phyloP scores from a whole-genome alignment of 805 yeast species.

The Metschnikowia orientalis region DNA sequence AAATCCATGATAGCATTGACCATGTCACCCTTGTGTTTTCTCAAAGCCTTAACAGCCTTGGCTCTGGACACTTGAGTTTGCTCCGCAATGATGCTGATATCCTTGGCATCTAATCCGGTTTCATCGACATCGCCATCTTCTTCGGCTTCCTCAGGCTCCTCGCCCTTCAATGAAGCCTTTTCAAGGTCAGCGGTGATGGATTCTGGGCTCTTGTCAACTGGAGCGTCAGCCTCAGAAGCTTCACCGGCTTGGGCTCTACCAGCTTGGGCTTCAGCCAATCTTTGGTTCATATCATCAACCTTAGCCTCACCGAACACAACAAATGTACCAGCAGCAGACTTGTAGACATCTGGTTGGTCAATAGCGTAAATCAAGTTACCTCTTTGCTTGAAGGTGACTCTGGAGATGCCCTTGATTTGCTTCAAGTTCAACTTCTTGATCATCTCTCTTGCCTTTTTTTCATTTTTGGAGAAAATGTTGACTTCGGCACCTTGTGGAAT shows the following conservation, averaged over 20 bases:
- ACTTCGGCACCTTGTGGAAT: conserved; percentile 83
- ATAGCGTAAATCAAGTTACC: conserved; percentile 87
- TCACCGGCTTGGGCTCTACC: conserved; percentile 55
- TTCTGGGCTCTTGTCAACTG: conserved; percentile 60
- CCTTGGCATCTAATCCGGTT: conserved; percentile 76
- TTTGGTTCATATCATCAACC: conserved; percentile 88
- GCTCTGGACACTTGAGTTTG: conserved; percentile 87
- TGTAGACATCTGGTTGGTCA: conserved; percentile 93
- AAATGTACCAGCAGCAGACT: conserved; percentile 88
- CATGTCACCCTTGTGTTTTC: conserved; percentile 85
- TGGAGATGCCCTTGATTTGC: conserved; percentile 85
- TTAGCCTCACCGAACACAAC: conserved; percentile 97
- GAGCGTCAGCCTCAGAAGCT: conserved; percentile 33
- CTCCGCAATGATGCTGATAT: conserved; percentile 80
- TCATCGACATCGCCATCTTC: conserved; percentile 79
- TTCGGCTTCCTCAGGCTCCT: conserved; percentile 46
- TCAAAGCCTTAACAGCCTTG: conserved; percentile 89
- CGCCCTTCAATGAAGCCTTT: conserved; percentile 53
- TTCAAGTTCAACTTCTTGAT: conserved; percentile 85
- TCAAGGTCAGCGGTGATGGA: conserved; percentile 80
- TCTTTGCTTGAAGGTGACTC: conserved; percentile 94
- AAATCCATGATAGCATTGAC: conserved; percentile 94
- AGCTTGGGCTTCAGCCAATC: conserved; percentile 79
- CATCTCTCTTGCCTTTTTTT: conserved; percentile 90
- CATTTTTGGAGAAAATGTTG: conserved; percentile 79